A percentile compares a stretch with the other conserved stretches of the same genome.
Evolutionary conservation across 108 stramenopile genomes (phyloP).

Genomic region (Fistulifera pelliculosa): DNA sequence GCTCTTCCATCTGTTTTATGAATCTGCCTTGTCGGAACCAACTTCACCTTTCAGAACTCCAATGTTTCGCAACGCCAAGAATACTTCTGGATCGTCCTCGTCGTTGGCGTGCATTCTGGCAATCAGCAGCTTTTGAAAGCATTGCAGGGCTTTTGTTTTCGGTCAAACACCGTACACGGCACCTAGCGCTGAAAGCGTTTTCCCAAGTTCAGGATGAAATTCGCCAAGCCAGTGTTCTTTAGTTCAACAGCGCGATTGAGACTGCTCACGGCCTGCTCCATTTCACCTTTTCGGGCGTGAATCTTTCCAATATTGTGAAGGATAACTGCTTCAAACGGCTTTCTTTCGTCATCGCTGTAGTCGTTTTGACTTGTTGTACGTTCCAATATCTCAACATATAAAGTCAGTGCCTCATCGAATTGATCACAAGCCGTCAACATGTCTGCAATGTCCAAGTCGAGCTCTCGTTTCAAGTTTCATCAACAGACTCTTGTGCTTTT

Average conservation of each 20-base stretch:
- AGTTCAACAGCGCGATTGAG: constrained; percentile 18
- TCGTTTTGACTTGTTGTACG: constrained; percentile 1
- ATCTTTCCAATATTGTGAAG: constrained; percentile 34
- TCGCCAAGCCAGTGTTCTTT: constrained; percentile 27
- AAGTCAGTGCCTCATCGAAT: constrained; percentile 14
- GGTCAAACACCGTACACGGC: constrained; percentile 22
- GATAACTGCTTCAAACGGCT: constrained; percentile 30
- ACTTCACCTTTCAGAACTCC: constrained; percentile 24
- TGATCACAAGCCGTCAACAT: constrained; percentile 25
- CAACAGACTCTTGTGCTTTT: not conserved
- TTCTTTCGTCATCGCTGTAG: not conserved
- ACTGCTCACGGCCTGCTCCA: constrained; percentile 20
- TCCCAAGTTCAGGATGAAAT: constrained; percentile 34
- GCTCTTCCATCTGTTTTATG: too few relatives aligned
- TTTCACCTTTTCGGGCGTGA: constrained; percentile 22
- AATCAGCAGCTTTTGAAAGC: constrained; percentile 37
- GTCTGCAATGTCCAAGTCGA: constrained; percentile 30
- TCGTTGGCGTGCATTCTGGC: constrained; percentile 26
- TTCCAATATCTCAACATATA: constrained; percentile 16
- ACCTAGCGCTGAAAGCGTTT: constrained; percentile 31
- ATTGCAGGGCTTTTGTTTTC: constrained; percentile 24
- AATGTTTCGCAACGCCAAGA: constrained; percentile 30
- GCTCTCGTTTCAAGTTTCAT: constrained; percentile 7
- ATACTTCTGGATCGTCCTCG: constrained; percentile 25
- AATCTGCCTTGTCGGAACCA: too few relatives aligned